These are phyloP conservation scores for Aspergillus sparsus DNA, from an alignment of 495 filamentous ascomycete species.

Conservation along the genomic window DNA sequence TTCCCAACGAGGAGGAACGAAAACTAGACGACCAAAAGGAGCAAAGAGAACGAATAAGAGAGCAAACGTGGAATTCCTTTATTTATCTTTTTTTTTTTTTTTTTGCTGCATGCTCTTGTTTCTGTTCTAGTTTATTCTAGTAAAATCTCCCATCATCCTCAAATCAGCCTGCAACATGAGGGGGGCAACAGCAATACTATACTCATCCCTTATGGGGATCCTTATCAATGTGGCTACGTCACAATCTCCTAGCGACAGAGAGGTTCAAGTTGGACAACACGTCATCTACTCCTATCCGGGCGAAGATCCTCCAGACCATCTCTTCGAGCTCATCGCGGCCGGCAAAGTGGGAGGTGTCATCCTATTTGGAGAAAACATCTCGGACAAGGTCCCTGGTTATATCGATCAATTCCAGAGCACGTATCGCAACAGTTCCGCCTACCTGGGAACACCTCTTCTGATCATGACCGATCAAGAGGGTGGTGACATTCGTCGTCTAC, in stretches of 20 bases:
- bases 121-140: not conserved
- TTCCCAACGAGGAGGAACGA: too few species aligned
- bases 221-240: not conserved
- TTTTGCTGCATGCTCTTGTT: not conserved
- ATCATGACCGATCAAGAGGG: constrained; percentile 46
- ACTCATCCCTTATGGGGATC: not conserved
- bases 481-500: constrained; percentile 32
- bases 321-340: constrained; percentile 30
- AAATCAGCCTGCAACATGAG: not conserved
- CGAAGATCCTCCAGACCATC: constrained; percentile 26
- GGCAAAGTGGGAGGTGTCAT: constrained; percentile 40
- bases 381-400: constrained; percentile 22
- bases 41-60: too few species aligned
- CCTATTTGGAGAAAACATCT: constrained; percentile 40
- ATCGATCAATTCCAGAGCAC: constrained; percentile 30
- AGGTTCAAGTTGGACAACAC: constrained; percentile 30
- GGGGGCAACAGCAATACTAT: not conserved
- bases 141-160: not conserved
- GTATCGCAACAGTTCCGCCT: constrained; percentile 29
- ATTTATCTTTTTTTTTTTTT: too few species aligned
- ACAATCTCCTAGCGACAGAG: not conserved
- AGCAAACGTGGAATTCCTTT: too few species aligned
- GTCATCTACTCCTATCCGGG: constrained; percentile 42
- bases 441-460: constrained; percentile 30
- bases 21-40: too few species aligned